phyloP scores from a whole-genome alignment of 1,284 basidiomycete species.

The Cryptococcus neoformans region DNA sequence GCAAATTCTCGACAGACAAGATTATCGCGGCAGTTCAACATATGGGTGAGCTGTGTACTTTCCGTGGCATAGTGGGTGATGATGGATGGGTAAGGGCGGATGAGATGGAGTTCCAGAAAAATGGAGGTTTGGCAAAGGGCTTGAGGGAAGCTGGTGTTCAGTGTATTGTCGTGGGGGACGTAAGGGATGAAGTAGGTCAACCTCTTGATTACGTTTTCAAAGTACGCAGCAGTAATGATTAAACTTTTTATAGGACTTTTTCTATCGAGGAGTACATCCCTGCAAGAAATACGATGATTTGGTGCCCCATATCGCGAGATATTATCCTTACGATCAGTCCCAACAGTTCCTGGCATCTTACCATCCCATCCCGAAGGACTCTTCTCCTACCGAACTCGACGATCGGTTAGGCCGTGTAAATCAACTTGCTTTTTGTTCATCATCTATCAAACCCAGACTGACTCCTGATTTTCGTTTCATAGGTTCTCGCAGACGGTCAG shows the following conservation, averaged over 20 bases:
- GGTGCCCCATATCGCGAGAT: constrained; percentile 59
- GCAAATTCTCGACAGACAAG: constrained; percentile 52
- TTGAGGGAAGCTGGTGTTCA: constrained; percentile 60
- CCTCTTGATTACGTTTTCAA: neutral
- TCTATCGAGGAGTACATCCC: constrained; percentile 66
- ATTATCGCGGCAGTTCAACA: constrained; percentile 59
- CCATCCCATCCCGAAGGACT: constrained; percentile 38
- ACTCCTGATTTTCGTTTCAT: constrained; percentile 1
- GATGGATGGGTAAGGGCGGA: constrained; percentile 57
- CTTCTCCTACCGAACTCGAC: constrained; percentile 49
- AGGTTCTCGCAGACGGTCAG: constrained; percentile 63
- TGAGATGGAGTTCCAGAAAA: constrained; percentile 66
- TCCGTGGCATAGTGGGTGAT: constrained; percentile 62
- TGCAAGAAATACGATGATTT: constrained; percentile 56
- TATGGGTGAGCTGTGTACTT: constrained; percentile 57
- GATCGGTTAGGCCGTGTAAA: constrained; percentile 54
- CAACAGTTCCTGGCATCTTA: constrained; percentile 55
- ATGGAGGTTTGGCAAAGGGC: constrained; percentile 57
- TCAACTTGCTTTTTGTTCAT: neutral
- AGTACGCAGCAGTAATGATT: neutral
- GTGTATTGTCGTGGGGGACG: constrained; percentile 63
- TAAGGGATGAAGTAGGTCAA: constrained; percentile 64
- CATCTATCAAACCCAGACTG: neutral
- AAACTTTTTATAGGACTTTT: constrained; percentile 49
- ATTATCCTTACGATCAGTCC: constrained; percentile 57